Base-by-base conservation (phyloP, 2,329 filamentous ascomycete genomes). In the Septoria petroselini region DNA sequence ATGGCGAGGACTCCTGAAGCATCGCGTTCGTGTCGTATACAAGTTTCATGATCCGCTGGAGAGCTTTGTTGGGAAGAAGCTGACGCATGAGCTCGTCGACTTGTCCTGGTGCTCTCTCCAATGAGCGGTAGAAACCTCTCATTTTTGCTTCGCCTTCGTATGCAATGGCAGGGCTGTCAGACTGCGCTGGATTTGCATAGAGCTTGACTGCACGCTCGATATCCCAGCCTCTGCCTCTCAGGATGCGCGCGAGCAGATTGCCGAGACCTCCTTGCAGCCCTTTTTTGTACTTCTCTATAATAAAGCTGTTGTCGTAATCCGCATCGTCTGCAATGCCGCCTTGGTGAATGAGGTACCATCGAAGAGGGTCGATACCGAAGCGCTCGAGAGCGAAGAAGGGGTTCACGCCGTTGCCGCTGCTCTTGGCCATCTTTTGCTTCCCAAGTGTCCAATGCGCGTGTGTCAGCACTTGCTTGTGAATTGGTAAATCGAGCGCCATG, bases 391-490 rank as follows among this genome's bases (percentile, higher is more conserved):
- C 93, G 59, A 89, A 89, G 65, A 94, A 90, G 0, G 93, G 93
- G 64, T 95, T 93, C 35, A 98, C 91, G 1, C 95, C 91, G 66
- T 96, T 96, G 55, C 93, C 93, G 2, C 86, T 82, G 1, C 88
- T 95, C 69, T 98, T 98, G 54, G 91, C 91, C 91, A 98, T 98
- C 70, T 98, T 98, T 60, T 84, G 81, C 45, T 82, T 82, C 48
- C 87, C 88, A 71, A 98, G 84, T 11, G 90, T 95, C 93, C 94
- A 98, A 68, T 98, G 93, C 2, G 85, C 90, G 66, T 98, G 93
- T 44, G 88, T 88, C 2, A 98, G 75, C 25, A 98, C 80, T 55
- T 83, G 83, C 63, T 83, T 85, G 1, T 93, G 89, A 1, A 87
- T 74, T 1, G 88, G 85, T 3, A 97, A 76, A 43, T 84, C 83